Evolutionary conservation across 2,329 filamentous ascomycete genomes (phyloP).

Genomic region (Penicillium psychrosexuale): DNA sequence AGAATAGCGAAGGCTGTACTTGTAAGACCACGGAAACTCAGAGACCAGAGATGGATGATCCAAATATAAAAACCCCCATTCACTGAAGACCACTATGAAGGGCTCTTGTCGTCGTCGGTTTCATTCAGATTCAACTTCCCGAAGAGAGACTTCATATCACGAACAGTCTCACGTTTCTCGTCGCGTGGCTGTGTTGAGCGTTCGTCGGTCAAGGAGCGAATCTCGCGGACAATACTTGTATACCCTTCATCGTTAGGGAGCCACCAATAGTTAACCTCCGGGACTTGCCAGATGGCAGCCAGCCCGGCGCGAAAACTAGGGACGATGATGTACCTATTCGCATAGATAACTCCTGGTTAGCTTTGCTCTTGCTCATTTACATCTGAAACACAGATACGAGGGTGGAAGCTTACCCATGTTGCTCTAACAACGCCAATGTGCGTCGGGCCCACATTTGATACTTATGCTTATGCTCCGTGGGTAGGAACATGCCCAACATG

Average conservation of each 20-base stretch:
- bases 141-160: slow-evolving; percentile 73
- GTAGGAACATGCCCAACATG: slow-evolving; percentile 76
- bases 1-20: not conserved
- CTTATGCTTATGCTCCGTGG: slow-evolving; percentile 61
- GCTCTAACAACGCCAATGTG: slow-evolving; percentile 76
- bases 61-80: not conserved
- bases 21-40: not conserved
- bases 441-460: slow-evolving; percentile 76
- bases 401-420: slow-evolving; percentile 62
- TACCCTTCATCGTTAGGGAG: slow-evolving; percentile 77
- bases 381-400: not conserved
- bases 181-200: slow-evolving; percentile 58
- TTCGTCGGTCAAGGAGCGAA: slow-evolving; percentile 79
- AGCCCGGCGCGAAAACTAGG: slow-evolving; percentile 70
- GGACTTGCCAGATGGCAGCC: slow-evolving; percentile 69
- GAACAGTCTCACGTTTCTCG: slow-evolving; percentile 60
- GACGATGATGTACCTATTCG: slow-evolving; percentile 77
- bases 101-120: slow-evolving; percentile 30
- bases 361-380: not conserved
- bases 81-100: slow-evolving; percentile 17
- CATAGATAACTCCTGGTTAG: not conserved
- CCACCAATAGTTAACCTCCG: slow-evolving; percentile 80
- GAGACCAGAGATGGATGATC: not conserved
- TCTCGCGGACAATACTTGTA: slow-evolving; percentile 67
- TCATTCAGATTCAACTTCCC: slow-evolving; percentile 58